Evolutionary conservation across 805 yeast species (phyloP).

Genomic region (Pichia scutulata): DNA sequence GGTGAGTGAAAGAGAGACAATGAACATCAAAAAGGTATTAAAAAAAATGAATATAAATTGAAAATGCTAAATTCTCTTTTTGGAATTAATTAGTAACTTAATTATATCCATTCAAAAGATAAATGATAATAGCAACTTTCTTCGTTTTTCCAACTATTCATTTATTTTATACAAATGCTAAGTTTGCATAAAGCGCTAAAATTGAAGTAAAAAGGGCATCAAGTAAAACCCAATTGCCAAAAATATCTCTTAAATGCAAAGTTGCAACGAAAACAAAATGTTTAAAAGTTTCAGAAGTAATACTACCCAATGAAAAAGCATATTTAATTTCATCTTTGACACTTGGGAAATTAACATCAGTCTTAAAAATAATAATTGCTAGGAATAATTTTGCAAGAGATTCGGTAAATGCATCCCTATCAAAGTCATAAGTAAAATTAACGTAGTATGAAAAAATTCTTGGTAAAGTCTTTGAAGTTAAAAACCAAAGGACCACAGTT

Average conservation of each 20-base stretch:
- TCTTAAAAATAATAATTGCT: constrained; percentile 30
- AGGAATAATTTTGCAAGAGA: constrained; percentile 38
- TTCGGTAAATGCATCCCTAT: constrained; percentile 45
- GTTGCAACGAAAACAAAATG: constrained; percentile 28
- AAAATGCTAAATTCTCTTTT: neutral
- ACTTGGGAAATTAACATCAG: constrained; percentile 17
- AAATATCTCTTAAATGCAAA: constrained; percentile 32
- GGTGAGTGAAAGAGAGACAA: neutral
- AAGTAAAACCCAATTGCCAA: constrained; percentile 42
- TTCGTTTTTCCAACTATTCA: neutral
- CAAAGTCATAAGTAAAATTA: constrained; percentile 47
- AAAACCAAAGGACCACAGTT: constrained; percentile 34
- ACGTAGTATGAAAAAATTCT: constrained; percentile 39
- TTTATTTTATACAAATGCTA: constrained; percentile 23
- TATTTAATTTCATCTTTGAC: constrained; percentile 26
- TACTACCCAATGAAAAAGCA: constrained; percentile 25
- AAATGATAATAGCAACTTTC: neutral
- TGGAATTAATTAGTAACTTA: neutral
- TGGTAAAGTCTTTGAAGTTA: constrained; percentile 36
- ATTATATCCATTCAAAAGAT: neutral
- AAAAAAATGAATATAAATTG: neutral
- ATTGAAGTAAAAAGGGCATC: constrained; percentile 39
- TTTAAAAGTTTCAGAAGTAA: constrained; percentile 15
- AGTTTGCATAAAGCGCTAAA: constrained; percentile 41
- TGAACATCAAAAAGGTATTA: neutral